These are phyloP conservation scores for Echinosophora koreensis DNA, from an alignment of 306 rosid species.

Conservation along the genomic window DNA sequence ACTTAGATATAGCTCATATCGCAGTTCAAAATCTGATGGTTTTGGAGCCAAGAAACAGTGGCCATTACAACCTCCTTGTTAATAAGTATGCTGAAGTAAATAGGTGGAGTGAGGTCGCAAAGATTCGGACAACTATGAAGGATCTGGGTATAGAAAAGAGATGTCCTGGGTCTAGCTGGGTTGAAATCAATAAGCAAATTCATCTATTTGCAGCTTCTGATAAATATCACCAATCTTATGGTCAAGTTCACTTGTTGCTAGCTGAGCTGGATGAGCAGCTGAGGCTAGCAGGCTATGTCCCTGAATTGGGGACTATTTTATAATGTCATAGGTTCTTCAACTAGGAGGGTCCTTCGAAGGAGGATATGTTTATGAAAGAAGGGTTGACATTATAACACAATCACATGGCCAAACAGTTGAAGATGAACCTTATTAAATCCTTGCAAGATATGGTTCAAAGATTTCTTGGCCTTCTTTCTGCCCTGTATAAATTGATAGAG, in stretches of 20 bases:
- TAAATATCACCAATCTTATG: constrained; percentile 60
- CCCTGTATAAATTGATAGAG: not conserved
- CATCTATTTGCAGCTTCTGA: constrained; percentile 76
- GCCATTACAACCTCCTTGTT: constrained; percentile 68
- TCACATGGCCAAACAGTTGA: not conserved
- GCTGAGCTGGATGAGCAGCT: constrained; percentile 65
- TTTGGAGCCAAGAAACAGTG: constrained; percentile 77
- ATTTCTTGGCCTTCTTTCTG: not conserved
- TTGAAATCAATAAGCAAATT: constrained; percentile 62
- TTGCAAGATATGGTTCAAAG: constrained; percentile 14
- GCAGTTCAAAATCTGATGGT: constrained; percentile 59
- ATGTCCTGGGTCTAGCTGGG: constrained; percentile 84
- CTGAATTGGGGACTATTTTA: constrained; percentile 46
- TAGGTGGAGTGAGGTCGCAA: constrained; percentile 72
- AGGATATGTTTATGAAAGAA: constrained; percentile 14
- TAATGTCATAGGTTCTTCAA: constrained; percentile 27
- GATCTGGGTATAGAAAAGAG: constrained; percentile 72
- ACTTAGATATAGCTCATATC: constrained; percentile 65
- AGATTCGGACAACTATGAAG: constrained; percentile 68
- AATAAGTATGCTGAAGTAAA: constrained; percentile 74
- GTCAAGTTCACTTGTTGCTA: constrained; percentile 57
- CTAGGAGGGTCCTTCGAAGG: constrained; percentile 14
- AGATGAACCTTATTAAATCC: constrained; percentile 1
- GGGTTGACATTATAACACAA: not conserved
- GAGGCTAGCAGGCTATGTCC: constrained; percentile 58